These are phyloP conservation scores for Alisma plantagoaquatica DNA, from an alignment of 106 monocot genomes.

Conservation along the genomic window DNA sequence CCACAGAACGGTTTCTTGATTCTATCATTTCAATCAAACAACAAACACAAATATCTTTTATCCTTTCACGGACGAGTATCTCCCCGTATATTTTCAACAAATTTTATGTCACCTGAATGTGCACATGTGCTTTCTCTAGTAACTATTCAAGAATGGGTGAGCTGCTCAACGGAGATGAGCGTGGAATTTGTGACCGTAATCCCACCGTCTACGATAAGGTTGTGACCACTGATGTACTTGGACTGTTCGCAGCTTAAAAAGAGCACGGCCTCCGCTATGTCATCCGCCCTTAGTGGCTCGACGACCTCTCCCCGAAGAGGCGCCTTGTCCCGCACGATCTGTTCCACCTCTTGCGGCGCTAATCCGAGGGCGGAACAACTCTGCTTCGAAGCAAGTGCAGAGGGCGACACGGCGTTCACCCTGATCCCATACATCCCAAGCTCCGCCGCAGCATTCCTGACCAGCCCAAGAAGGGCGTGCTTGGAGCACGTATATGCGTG, in stretches of 20 bases:
- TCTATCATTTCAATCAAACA: no score
- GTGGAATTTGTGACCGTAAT: conserved; percentile 4
- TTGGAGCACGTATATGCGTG: conserved; percentile 15
- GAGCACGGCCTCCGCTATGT: conserved; percentile 45
- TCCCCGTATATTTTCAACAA: no score
- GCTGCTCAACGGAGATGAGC: background rate
- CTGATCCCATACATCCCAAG: conserved; percentile 18
- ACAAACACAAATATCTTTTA: no score
- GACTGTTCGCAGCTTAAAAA: conserved; percentile 7
- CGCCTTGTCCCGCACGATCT: conserved; percentile 29
- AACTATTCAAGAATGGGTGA: no score
- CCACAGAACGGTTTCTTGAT: no score
- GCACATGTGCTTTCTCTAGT: no score
- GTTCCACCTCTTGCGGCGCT: conserved; percentile 23
- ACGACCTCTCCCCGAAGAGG: conserved; percentile 71
- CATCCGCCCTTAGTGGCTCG: conserved; percentile 17
- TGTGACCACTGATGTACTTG: conserved; percentile 9
- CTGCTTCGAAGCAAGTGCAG: conserved; percentile 2
- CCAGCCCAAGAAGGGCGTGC: conserved; percentile 35
- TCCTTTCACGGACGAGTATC: no score
- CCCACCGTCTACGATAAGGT: conserved; percentile 11
- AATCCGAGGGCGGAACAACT: conserved; percentile 22
- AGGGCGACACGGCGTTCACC: conserved; percentile 14
- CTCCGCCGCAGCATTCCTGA: conserved; percentile 27
- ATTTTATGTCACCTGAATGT: no score